These are phyloP conservation scores for Taphrina deformans DNA, from an alignment of 1,139 yeast species.

Conservation along the genomic window DNA sequence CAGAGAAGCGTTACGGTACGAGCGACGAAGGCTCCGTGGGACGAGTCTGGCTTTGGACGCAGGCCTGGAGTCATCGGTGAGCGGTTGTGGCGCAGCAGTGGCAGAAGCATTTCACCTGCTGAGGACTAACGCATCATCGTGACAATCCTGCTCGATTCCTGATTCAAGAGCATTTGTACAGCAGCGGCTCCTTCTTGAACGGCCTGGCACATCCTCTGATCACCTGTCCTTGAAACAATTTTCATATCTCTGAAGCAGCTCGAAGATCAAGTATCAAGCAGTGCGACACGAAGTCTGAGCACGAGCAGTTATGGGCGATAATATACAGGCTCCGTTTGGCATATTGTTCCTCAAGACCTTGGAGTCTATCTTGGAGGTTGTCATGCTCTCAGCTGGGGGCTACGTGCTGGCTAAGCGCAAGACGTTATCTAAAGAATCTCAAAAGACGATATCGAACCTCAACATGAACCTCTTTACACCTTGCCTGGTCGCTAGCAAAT, in stretches of 20 bases:
- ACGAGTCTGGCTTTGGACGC: too few species aligned
- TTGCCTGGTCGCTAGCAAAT: conserved; percentile 72
- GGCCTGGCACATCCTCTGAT: too few species aligned
- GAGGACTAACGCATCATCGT: neutral
- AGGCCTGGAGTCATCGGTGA: too few species aligned
- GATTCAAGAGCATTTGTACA: too few species aligned
- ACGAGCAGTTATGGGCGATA: conserved; percentile 23
- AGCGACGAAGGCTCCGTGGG: too few species aligned
- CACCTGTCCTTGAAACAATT: neutral
- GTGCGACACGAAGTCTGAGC: too few species aligned
- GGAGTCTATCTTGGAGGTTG: conserved; percentile 31
- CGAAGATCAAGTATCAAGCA: too few species aligned
- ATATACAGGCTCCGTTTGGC: conserved; percentile 29
- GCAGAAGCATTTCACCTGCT: neutral
- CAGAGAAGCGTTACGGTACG: too few species aligned
- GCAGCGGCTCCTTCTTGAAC: too few species aligned
- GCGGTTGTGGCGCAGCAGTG: neutral
- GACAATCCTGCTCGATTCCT: neutral
- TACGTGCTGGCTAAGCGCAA: conserved; percentile 22
- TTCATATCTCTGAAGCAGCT: too few species aligned
- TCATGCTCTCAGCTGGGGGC: conserved; percentile 31
- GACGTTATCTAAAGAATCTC: conserved; percentile 45
- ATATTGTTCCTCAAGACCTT: conserved; percentile 24
- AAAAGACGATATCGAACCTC: conserved; percentile 63
- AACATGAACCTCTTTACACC: conserved; percentile 84